Conservation (phyloP, 1,284 basidiomycete genomes). For the Puccinia hordei region DNA sequence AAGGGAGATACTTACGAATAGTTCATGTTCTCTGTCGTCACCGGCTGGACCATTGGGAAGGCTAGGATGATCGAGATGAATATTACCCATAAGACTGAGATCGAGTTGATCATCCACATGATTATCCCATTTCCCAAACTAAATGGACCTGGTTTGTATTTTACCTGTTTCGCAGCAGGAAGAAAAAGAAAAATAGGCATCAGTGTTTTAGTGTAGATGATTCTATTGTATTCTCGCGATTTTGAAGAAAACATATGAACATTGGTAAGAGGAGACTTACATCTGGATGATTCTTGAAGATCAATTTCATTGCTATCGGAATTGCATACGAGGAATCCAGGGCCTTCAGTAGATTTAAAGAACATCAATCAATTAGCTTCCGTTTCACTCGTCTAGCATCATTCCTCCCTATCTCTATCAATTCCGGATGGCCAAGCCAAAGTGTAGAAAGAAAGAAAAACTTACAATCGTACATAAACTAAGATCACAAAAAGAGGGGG, state of each 20-base stretch:
- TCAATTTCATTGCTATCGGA: conserved; percentile 66
- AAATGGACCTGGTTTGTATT: conserved; percentile 87
- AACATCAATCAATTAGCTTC: no score
- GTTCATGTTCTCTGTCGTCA: conserved; percentile 73
- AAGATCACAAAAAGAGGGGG: not conserved
- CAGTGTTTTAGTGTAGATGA: no score
- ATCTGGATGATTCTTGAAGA: conserved; percentile 77
- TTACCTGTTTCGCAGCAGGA: conserved; percentile 59
- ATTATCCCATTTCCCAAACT: conserved; percentile 74
- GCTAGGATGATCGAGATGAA: conserved; percentile 64
- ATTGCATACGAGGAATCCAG: conserved; percentile 68
- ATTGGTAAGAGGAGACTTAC: conserved; percentile 51
- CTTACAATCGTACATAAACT: conserved; percentile 46
- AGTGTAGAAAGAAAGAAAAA: no score
- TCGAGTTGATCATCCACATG: conserved; percentile 69
- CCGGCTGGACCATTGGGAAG: conserved; percentile 70
- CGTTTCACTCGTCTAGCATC: no score
- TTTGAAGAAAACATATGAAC: not conserved
- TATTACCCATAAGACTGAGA: conserved; percentile 66
- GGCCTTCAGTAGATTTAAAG: conserved; percentile 29
- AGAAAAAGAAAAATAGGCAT: not conserved
- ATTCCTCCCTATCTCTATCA: no score
- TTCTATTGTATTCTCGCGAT: not conserved
- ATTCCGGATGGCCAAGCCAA: no score
- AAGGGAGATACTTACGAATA: conserved; percentile 17